Percentiles rank a stretch among this genome's conserved stretches.
phyloP scores from a whole-genome alignment of 2,329 filamentous ascomycete species.

The Ceratocystis papillata region DNA sequence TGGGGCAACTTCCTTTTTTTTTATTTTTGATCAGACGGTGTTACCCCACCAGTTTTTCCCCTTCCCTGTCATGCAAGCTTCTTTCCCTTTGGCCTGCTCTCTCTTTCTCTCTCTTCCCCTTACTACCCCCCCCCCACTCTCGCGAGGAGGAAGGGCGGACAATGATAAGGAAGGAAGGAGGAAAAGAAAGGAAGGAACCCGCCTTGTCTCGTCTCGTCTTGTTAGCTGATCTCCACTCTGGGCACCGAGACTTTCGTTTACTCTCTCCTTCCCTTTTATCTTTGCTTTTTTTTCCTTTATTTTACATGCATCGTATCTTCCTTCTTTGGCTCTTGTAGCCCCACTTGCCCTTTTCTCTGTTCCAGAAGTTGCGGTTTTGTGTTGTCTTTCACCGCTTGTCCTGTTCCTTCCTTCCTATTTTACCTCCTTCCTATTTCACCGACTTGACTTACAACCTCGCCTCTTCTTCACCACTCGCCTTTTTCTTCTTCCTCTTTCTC shows the following conservation, averaged over 20 bases:
- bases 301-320: not conserved
- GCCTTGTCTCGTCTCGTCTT: conserved; percentile 3
- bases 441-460: not conserved
- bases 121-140: not conserved
- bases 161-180: conserved; percentile 10
- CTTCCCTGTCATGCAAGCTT: not conserved
- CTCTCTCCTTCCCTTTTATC: not conserved
- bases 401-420: not conserved
- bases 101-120: not conserved
- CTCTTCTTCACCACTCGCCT: not conserved
- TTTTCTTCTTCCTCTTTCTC: not conserved
- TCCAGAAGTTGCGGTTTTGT: not conserved
- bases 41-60: not conserved
- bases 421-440: conserved; percentile 7
- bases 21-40: not conserved
- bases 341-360: not conserved
- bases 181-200: not conserved
- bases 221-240: not conserved
- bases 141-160: too few species aligned
- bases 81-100: not conserved
- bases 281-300: conserved; percentile 5
- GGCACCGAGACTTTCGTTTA: not conserved
- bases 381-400: conserved; percentile 15
- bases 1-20: conserved; percentile 5
- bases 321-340: not conserved